Evolutionary conservation across 2,329 filamentous ascomycete species (phyloP).

Genomic region (Karstenula rhodostoma): DNA sequence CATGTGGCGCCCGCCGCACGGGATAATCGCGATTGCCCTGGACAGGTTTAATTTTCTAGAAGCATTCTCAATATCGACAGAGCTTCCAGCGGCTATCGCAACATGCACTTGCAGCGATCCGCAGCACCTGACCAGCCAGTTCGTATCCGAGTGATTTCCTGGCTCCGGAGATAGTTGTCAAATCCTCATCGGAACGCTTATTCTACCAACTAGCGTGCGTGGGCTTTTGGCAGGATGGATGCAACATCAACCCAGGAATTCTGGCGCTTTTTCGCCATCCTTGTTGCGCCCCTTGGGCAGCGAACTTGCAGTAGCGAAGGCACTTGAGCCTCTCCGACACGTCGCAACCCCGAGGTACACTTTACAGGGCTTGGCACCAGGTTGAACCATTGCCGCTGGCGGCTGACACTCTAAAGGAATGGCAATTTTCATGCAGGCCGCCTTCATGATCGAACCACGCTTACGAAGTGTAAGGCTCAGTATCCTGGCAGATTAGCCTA

Average conservation of each 20-base stretch:
- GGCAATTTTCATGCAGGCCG: conserved; percentile 43
- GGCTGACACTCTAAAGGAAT: conserved; percentile 28
- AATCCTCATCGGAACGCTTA: conserved; percentile 8
- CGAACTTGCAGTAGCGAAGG: conserved; percentile 31
- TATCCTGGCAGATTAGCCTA: conserved; percentile 39
- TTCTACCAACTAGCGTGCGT: conserved; percentile 4
- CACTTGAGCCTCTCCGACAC: conserved; percentile 33
- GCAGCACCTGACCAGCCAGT: conserved; percentile 6
- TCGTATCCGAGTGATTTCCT: conserved; percentile 2
- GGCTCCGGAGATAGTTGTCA: conserved; percentile 6
- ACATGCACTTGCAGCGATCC: conserved; percentile 7
- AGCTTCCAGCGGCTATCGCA: conserved; percentile 14
- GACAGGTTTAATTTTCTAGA: conserved; percentile 15
- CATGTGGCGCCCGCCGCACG: conserved; percentile 12
- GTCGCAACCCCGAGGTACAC: conserved; percentile 28
- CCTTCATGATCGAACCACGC: conserved; percentile 31
- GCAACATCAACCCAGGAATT: conserved; percentile 27
- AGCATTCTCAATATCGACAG: conserved; percentile 11
- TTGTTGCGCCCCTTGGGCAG: conserved; percentile 32
- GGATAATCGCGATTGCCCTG: conserved; percentile 9
- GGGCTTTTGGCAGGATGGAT: not conserved
- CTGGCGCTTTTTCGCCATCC: conserved; percentile 27
- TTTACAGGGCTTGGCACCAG: conserved; percentile 37
- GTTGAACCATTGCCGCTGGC: conserved; percentile 31
- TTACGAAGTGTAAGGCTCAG: conserved; percentile 23